A percentile compares a stretch with the other conserved stretches of the same genome.
phyloP scores from a whole-genome alignment of 1,284 basidiomycete genomes.

The Entoloma clypeatum region DNA sequence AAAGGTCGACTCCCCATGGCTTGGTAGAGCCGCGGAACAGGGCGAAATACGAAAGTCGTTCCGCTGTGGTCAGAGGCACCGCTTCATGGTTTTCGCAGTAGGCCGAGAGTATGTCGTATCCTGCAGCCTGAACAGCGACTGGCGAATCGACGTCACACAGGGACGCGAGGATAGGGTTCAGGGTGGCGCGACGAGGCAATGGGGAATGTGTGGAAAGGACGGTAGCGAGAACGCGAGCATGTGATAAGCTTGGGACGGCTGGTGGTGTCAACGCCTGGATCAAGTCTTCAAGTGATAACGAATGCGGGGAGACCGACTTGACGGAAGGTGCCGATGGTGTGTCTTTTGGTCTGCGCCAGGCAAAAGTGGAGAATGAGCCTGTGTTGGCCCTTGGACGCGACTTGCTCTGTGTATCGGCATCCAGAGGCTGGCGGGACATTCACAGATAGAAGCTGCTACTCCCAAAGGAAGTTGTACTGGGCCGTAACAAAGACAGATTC shows the following conservation, averaged over 20 bases:
- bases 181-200: conserved; percentile 39
- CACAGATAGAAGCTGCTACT: too few relatives aligned
- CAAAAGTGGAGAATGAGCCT: conserved; percentile 29
- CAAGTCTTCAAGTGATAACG: conserved; percentile 42
- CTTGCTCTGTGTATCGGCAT: conserved; percentile 26
- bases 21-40: conserved; percentile 46
- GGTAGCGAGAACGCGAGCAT: conserved; percentile 45
- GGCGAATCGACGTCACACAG: conserved; percentile 55
- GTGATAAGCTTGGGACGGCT: conserved; percentile 50
- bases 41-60: conserved; percentile 58
- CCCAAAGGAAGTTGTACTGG: too few relatives aligned
- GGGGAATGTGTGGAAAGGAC: conserved; percentile 45
- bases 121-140: conserved; percentile 53
- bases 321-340: conserved; percentile 13
- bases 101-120: conserved; percentile 65
- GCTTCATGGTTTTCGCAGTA: conserved; percentile 59
- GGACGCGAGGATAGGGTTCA: conserved; percentile 55
- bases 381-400: conserved; percentile 34
- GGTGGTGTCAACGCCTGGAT: conserved; percentile 52
- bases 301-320: conserved; percentile 17
- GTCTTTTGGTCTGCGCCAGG: conserved; percentile 29
- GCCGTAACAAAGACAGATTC: too few relatives aligned
- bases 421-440: conserved; percentile 33
- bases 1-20: conserved; percentile 59
- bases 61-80: conserved; percentile 43